Evolutionary conservation across 495 filamentous ascomycete genomes (phyloP).

Genomic region (Chaetomium cochliodes): DNA sequence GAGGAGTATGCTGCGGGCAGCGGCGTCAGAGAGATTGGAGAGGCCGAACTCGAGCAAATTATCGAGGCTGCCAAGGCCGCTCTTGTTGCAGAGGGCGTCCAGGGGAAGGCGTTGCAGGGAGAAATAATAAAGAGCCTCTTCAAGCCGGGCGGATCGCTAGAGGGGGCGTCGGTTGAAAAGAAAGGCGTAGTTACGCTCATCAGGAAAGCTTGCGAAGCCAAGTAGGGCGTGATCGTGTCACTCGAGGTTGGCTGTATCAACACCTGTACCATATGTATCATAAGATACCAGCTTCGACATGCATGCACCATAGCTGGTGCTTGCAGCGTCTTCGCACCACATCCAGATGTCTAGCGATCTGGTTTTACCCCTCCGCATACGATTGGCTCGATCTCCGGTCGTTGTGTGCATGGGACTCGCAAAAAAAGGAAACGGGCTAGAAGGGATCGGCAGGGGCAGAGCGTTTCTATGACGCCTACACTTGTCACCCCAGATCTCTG

Average conservation of each 20-base stretch:
- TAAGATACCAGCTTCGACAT: background rate
- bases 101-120: conserved; percentile 27
- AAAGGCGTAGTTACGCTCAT: conserved; percentile 35
- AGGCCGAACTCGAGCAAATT: conserved; percentile 41
- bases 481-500: background rate
- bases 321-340: background rate
- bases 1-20: conserved; percentile 49
- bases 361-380: background rate
- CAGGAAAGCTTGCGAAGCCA: conserved; percentile 29
- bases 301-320: background rate
- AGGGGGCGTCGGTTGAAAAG: conserved; percentile 43
- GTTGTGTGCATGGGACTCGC: background rate
- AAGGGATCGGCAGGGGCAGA: conserved; percentile 4
- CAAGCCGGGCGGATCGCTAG: conserved; percentile 36
- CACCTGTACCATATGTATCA: conserved; percentile 1
- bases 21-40: conserved; percentile 42
- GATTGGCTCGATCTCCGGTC: conserved; percentile 3
- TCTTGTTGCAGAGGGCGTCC: conserved; percentile 32
- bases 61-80: conserved; percentile 42
- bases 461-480: background rate
- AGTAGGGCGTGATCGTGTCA: background rate
- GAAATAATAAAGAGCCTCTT: conserved; percentile 43
- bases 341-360: conserved; percentile 1
- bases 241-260: background rate
- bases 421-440: background rate